Base-by-base conservation (phyloP, 176 grass and related monocot species). In the Phyllostachys edulis region DNA sequence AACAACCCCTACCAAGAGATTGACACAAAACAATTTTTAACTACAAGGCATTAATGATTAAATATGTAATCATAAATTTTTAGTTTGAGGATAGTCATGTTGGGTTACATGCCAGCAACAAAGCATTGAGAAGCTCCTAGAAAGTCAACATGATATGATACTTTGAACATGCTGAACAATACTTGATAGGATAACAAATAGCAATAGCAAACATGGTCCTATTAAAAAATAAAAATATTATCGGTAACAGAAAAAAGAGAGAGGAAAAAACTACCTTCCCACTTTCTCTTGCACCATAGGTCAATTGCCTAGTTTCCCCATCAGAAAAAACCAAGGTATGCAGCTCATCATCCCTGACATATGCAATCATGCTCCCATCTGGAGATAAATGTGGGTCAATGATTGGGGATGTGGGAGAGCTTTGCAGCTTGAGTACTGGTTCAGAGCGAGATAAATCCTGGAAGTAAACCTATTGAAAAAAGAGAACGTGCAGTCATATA, bases 341-440 rank as follows among this genome's bases (percentile, higher is more conserved):
- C 64, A 99, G 85, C 64, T 99, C 91, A 27, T 96, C 97, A 83
- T 96, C 93, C 84, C 78, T 85, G 72, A 99, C 90, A 92, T 88
- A 99, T 12, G 97, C 93, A 77, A 99, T 88, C 91, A 96, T 93
- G 78, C 50, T 92, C 71, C 97, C 97, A 73, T 99, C 92, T 71
- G 97, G 93, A 72, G 93, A 99, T 47, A 99, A 71, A 96, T 94
- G 91, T 51, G 97, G 93, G 38, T 96, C 93, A 78, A 99, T 96
- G 68, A 99, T 91, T 2, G 97, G 93, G 42, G 90, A 96, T 67
- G 87, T 85, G 67, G 91, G 74, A n/a, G 89, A 88, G 72, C 91
- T 92, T 23, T 82, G 86, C 39, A 99, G 71, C 81, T 94, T 99
- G 26, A 99, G 84, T 82, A 94, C 93, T 44, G 93, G 97, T 76